These are phyloP conservation scores for Arthrinium phaeospermum DNA, from an alignment of 2,329 filamentous ascomycete genomes.

Conservation along the genomic window DNA sequence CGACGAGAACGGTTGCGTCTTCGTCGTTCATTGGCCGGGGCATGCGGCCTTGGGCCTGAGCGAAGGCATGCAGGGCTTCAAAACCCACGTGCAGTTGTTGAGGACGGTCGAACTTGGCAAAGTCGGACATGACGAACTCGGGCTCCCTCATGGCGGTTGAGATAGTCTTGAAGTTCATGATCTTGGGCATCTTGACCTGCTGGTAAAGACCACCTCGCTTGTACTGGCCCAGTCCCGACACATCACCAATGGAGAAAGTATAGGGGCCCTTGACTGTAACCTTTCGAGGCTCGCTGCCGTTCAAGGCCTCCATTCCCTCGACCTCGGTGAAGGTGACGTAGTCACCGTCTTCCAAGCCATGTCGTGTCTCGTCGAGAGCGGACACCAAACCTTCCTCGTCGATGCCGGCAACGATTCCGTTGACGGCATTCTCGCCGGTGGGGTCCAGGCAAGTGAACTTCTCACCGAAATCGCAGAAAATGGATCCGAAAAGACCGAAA, in stretches of 20 bases:
- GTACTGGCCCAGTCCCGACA: constrained; percentile 86
- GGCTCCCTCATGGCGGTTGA: constrained; percentile 81
- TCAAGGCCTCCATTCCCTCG: constrained; percentile 88
- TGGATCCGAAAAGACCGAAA: constrained; percentile 90
- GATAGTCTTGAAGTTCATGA: constrained; percentile 85
- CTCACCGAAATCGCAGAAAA: constrained; percentile 97
- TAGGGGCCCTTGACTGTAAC: constrained; percentile 95
- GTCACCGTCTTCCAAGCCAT: constrained; percentile 95
- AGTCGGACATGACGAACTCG: constrained; percentile 91
- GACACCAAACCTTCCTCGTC: constrained; percentile 91
- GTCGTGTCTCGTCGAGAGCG: constrained; percentile 90
- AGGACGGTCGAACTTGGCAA: constrained; percentile 96
- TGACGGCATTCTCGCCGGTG: constrained; percentile 86
- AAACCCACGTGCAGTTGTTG: constrained; percentile 90
- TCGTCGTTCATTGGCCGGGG: constrained; percentile 84
- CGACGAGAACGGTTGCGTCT: constrained; percentile 80
- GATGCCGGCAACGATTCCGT: constrained; percentile 88
- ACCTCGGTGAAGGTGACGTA: constrained; percentile 94
- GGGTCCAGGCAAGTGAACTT: constrained; percentile 90
- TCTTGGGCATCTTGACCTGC: constrained; percentile 98
- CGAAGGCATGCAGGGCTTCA: constrained; percentile 89
- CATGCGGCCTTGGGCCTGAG: constrained; percentile 73
- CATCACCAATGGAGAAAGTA: constrained; percentile 95
- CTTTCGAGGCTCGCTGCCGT: constrained; percentile 83
- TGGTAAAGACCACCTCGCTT: constrained; percentile 86